Base-by-base conservation (phyloP, 192 early-diverging fungal species). In the Gamsiella multidivaricata region DNA sequence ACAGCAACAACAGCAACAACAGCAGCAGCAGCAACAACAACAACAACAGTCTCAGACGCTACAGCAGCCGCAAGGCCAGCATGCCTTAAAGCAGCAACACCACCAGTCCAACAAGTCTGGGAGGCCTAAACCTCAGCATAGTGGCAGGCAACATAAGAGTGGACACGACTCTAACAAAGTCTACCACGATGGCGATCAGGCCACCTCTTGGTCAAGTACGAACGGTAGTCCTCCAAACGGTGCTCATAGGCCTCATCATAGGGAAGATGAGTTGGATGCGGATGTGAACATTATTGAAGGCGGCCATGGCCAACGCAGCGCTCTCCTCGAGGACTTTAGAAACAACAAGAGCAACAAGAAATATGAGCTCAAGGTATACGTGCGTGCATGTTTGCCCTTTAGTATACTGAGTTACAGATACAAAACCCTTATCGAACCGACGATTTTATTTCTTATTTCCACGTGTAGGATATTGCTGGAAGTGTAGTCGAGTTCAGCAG, bases 401-500 rank as follows among this genome's bases (percentile, higher is more conserved):
- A n/a, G n/a, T n/a, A n/a, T n/a, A n/a, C n/a, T n/a, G n/a, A n/a
- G n/a, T n/a, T n/a, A 53, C 5, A 10, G 20, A 50, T 2, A 22
- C n/a, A 9, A 14, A 7, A 41, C 39, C 39, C 14, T 7, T 46
- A 10, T 18, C 45, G 10, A 46, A 18, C 10, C 12, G 4, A 6
- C 45, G 9, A 46, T 46, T 46, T 46, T 39, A 39, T 12, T 9
- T 39, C 37, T 9, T 39, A 39, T 12, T 12, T 12, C 12, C 37
- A 39, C 37, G 37, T 5, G 2, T 72, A 93, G 91, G 97, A 99
- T 72, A 96, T 99, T 84, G 88, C 87, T 45, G 93, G 91, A 25
- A 89, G 90, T 78, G 94, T 99, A 76, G 96, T 98, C 26, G 97
- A 99, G 80, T 99, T 99, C 69, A 97, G 95, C 79, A 93, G 95